Evolutionary conservation across 2,329 filamentous ascomycete species (phyloP).

Genomic region (Fusarium xylarioides): DNA sequence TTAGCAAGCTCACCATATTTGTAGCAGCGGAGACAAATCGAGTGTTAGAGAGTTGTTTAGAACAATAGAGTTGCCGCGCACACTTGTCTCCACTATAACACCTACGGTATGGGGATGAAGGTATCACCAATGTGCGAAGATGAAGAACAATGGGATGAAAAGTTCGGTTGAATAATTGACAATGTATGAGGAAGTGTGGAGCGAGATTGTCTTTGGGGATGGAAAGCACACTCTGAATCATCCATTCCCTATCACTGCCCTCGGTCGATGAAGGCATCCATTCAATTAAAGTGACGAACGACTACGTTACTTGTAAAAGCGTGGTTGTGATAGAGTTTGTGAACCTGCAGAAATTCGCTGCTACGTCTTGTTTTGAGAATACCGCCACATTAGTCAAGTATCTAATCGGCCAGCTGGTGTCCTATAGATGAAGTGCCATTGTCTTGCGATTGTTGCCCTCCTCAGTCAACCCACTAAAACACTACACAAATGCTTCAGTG

Average conservation of each 20-base stretch:
- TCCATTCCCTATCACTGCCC: not conserved
- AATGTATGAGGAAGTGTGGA: not conserved
- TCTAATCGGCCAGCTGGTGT: not conserved
- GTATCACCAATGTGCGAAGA: not conserved
- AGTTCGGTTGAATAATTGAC: not conserved
- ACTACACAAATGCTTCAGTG: not conserved
- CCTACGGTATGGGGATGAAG: not conserved
- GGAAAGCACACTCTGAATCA: not conserved
- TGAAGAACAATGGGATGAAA: not conserved
- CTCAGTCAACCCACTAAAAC: not conserved
- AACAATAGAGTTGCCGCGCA: not conserved
- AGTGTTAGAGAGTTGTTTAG: not conserved
- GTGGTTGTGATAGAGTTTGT: not conserved
- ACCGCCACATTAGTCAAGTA: not conserved
- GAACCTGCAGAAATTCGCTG: not conserved
- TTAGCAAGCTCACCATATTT: slow-evolving; percentile 6
- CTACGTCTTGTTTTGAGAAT: not conserved
- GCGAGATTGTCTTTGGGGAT: not conserved
- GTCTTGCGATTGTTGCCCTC: not conserved
- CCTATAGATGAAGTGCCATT: not conserved
- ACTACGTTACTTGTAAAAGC: not conserved
- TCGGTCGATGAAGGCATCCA: not conserved
- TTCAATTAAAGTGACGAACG: not conserved
- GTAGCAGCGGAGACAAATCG: not conserved
- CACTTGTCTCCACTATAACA: not conserved